A percentile compares a stretch with the other conserved stretches of the same genome.
phyloP scores from a whole-genome alignment of 257 asterid genomes.

The Solanum sejunctum region DNA sequence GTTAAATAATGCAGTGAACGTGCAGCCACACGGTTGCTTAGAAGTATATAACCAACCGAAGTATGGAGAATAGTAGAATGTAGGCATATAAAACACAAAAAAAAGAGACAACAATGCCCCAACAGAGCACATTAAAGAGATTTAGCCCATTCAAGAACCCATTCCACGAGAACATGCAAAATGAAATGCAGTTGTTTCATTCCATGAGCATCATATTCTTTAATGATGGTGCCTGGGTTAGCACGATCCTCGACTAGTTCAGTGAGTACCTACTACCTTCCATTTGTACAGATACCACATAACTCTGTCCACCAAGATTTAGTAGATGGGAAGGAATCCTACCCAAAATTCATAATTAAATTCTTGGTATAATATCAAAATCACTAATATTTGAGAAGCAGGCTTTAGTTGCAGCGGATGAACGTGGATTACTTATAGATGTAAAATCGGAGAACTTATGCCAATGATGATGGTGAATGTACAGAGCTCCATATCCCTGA shows the following conservation, averaged over 20 bases:
- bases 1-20: not conserved
- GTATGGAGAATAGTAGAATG: not conserved
- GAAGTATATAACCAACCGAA: not conserved
- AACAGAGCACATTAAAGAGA: not conserved
- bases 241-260: not conserved
- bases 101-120: not conserved
- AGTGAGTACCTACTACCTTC: not conserved
- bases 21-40: not conserved
- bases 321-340: not conserved
- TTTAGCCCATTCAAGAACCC: not conserved
- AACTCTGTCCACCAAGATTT: not conserved
- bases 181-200: not conserved
- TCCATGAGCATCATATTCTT: not conserved
- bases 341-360: not conserved
- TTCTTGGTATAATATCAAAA: not conserved
- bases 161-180: not conserved
- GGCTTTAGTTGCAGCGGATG: not conserved
- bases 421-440: not conserved
- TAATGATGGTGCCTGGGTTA: not conserved
- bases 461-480: constrained; percentile 78
- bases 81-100: not conserved
- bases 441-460: not conserved
- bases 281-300: not conserved
- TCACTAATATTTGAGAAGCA: not conserved
- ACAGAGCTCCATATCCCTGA: constrained; percentile 94